Evolutionary conservation across 257 asterid genomes (phyloP).

Genomic region (Phtheirospermum japonicum): DNA sequence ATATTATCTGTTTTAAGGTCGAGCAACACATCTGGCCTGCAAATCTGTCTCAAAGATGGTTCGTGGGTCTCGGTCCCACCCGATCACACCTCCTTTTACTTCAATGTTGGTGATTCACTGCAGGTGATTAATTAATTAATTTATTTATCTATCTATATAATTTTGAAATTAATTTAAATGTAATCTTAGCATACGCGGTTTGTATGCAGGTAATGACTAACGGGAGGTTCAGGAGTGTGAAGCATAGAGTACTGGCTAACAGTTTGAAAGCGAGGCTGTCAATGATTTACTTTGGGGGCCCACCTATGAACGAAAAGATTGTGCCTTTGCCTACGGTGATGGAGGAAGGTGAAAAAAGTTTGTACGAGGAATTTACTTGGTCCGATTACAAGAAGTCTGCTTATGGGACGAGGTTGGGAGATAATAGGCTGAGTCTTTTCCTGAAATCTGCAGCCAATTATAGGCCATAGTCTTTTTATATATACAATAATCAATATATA

Average conservation of each 20-base stretch:
- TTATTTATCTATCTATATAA: no score
- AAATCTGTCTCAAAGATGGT: slow-evolving; percentile 39
- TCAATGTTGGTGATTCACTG: slow-evolving; percentile 39
- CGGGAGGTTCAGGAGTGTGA: slow-evolving; percentile 59
- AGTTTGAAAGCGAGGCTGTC: slow-evolving; percentile 42
- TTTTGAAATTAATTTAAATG: no score
- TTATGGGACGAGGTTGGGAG: slow-evolving; percentile 49
- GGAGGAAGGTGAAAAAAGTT: slow-evolving; percentile 52
- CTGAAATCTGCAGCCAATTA: slow-evolving; percentile 25
- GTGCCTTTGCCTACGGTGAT: slow-evolving; percentile 41
- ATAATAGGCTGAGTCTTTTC: slow-evolving; percentile 40
- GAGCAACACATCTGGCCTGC: slow-evolving; percentile 39
- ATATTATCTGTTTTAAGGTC: slow-evolving; percentile 43
- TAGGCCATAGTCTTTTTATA: neutral
- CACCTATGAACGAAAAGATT: slow-evolving; percentile 46
- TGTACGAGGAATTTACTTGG: slow-evolving; percentile 65
- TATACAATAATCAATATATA: no score
- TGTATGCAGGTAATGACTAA: slow-evolving; percentile 51
- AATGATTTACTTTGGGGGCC: slow-evolving; percentile 67
- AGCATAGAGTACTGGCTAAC: slow-evolving; percentile 51
- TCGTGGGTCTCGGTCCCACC: slow-evolving; percentile 46
- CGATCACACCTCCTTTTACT: slow-evolving; percentile 39
- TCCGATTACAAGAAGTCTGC: slow-evolving; percentile 52
- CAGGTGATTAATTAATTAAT: slow-evolving; percentile 27
- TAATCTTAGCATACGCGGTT: neutral